Conservation (phyloP, 495 filamentous ascomycete species). For the Penicillium waksmanii region DNA sequence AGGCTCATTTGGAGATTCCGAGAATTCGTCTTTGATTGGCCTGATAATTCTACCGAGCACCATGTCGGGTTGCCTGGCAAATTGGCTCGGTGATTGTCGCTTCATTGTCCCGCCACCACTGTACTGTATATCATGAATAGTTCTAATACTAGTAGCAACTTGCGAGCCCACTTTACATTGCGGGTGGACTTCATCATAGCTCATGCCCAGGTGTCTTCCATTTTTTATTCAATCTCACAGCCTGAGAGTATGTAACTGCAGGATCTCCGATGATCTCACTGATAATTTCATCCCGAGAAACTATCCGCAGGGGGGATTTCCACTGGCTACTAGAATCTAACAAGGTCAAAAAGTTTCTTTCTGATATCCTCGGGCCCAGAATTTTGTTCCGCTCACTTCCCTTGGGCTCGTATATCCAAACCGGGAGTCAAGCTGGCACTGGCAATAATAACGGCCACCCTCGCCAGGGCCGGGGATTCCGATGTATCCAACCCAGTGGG, state of each 20-base stretch:
- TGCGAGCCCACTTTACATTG: no score
- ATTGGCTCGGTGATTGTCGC: not conserved
- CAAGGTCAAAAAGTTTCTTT: not conserved
- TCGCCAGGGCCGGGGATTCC: not conserved
- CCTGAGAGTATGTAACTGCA: not conserved
- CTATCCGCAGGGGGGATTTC: constrained; percentile 2
- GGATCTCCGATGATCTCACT: not conserved
- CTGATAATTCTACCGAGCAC: not conserved
- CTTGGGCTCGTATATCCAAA: not conserved
- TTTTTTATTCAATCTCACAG: no score
- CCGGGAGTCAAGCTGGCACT: not conserved
- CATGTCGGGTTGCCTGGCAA: not conserved
- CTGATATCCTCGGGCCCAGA: not conserved
- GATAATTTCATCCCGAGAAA: constrained; percentile 2
- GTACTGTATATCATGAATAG: no score
- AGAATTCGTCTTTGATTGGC: not conserved
- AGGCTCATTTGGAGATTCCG: not conserved
- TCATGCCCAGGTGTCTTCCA: no score
- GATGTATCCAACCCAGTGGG: not conserved
- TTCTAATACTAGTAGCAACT: no score
- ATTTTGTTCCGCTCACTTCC: no score
- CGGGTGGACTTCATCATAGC: no score
- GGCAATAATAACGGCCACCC: no score
- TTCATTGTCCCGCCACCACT: not conserved
- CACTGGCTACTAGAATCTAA: not conserved